Base-by-base conservation (phyloP, 2,329 filamentous ascomycete genomes). In the Hymenoscyphus linearis region DNA sequence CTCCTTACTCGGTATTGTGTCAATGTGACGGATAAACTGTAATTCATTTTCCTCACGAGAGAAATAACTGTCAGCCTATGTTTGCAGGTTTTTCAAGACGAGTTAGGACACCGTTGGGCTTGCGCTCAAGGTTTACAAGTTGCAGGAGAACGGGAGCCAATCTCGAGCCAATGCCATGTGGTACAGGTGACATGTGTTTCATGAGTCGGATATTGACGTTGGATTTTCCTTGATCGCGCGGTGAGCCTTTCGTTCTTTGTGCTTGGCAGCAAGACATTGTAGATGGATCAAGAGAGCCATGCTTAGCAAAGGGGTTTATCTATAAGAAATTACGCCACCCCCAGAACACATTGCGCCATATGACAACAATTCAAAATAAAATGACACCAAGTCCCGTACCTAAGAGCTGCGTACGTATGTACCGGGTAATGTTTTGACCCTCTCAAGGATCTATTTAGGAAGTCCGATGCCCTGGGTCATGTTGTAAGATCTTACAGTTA, bases 331-430 rank as follows among this genome's bases (percentile, higher is more conserved):
- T 52, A 37, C 66, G 62, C 62, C 61, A 67, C 64, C 60, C 18
- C 12, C 44, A 31, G 22, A 47, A 44, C 25, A 18, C 34, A 64
- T 66, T 53, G 60, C 64, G 64, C 57, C 55, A 66, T 63, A 65
- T 62, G 52, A 53, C 64, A 65, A 60, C 58, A 55, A 58, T 57
- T 60, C 50, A 12, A 59, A 60, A 60, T 61, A 66, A 64, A 64
- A 66, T 67, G 63, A 64, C 55, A 65, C 57, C 59, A 65, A 34
- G 31, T 57, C 59, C 57, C 57, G 47, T 31, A 47, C 37, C 18
- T 25, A 22, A 22, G 44, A 31, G 31, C 31, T 31, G 31, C 6
- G 31, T 31, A 9, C 10, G 58, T 34, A 58, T 55, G 16, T n/a
- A 31, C 56, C 37, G 55, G 40, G 52, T 57, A 62, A 40, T 53